Evolutionary conservation across 2,329 filamentous ascomycete species (phyloP).

Genomic region (Trichoderma afroharzianum): DNA sequence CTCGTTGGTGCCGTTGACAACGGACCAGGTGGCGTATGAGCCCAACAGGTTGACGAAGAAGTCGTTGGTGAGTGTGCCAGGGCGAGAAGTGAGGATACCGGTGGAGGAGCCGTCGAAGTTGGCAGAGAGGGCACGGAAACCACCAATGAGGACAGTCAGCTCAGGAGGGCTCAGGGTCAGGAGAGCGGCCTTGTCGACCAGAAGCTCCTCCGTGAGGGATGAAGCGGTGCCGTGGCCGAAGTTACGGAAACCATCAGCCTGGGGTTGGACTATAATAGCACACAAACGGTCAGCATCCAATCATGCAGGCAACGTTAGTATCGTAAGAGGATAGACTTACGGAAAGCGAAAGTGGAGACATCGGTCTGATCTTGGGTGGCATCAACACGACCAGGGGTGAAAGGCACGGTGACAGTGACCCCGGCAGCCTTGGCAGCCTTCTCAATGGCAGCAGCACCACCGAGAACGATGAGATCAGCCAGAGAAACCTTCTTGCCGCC

Average conservation of each 20-base stretch:
- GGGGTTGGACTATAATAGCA: conserved; percentile 51
- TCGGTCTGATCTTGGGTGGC: conserved; percentile 70
- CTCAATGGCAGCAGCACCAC: conserved; percentile 65
- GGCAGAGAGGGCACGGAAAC: conserved; percentile 63
- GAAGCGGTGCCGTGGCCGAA: conserved; percentile 61
- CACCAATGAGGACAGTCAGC: conserved; percentile 65
- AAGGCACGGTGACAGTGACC: conserved; percentile 58
- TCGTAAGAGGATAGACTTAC: conserved; percentile 2
- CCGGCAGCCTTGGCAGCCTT: conserved; percentile 55
- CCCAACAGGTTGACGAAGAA: conserved; percentile 78
- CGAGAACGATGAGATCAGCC: conserved; percentile 72
- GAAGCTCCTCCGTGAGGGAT: conserved; percentile 62
- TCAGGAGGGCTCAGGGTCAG: conserved; percentile 68
- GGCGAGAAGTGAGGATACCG: conserved; percentile 64
- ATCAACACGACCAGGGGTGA: conserved; percentile 68
- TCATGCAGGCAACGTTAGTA: background rate
- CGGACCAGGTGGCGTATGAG: conserved; percentile 57
- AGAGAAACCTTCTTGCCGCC: conserved; percentile 67
- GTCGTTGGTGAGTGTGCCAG: conserved; percentile 70
- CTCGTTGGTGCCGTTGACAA: conserved; percentile 36
- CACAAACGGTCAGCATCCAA: background rate
- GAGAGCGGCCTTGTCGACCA: conserved; percentile 68
- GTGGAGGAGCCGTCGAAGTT: conserved; percentile 67
- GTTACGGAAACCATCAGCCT: conserved; percentile 72
- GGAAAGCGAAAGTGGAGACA: conserved; percentile 56